Evolutionary conservation across 345 rosid species (phyloP), one percentile per base, ranked within the genome.

Genomic region (Streptanthus diversifolius): DNA sequence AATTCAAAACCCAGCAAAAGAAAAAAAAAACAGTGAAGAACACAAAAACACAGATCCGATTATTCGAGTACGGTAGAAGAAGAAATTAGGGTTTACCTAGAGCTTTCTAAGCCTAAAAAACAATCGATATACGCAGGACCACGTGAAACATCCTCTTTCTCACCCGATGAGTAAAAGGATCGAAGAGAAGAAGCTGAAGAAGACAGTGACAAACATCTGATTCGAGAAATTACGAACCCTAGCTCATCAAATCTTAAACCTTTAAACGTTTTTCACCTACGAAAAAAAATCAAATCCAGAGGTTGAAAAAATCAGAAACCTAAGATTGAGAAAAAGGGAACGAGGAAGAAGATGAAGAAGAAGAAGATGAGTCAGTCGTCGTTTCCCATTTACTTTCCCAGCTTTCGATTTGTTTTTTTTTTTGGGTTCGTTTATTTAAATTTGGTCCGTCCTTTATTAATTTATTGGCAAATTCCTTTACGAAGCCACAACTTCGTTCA

Each of bases 351-450:
- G 68, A 7, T 1, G 62, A 21, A 22, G 71, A 41, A 10, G 63
- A 22, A 41, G 56, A 57, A 47, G 78, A 74, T n/a, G 74, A 54
- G 66, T 68, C 70, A 69, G 79, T 75, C 79, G 63, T 54, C 74
- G 79, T 69, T 76, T 75, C 74, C 44, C 79, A 68, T 53, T 75
- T 75, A 68, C 79, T 75, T 68, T 75, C 79, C 19, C 63, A 68
- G 74, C 69, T 61, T 49, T 51, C 27, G 7, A 8, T 9, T 55
- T 15, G 32, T 22, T 12, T 7, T 35, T 3, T 55, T 21, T 52
- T 25, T 39, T 52, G 8, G 2, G 32, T 64, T 13, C 25, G 41
- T 72, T 72, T 62, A 51, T 40, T 51, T 40, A 51, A 56, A 10
- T 35, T 48, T 47, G 21, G 29, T 66, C 44, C 77, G 36, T 56